These are phyloP conservation scores for Coccomyxa sp. DNA, from an alignment of 139 green algal genomes.

Conservation along the genomic window DNA sequence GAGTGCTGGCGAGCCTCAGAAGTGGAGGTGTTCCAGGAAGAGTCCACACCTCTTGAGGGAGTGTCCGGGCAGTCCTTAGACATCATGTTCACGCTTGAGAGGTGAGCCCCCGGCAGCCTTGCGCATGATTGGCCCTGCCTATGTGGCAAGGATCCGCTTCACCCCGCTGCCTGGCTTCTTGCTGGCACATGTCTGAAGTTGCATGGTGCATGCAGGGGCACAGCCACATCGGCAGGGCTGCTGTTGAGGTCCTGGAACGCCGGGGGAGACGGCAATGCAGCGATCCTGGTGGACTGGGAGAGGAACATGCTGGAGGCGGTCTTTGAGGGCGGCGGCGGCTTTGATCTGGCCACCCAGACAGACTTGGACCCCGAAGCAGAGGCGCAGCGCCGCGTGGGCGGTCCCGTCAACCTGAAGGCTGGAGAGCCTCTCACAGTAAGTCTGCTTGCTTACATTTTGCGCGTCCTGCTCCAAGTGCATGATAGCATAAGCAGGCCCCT, in stretches of 20 bases:
- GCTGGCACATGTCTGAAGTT: background rate
- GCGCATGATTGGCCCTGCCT: background rate
- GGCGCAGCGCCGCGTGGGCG: background rate
- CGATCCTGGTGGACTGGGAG: conserved; percentile 74
- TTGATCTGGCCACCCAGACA: background rate
- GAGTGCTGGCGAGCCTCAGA: conserved; percentile 11
- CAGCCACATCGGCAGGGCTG: conserved; percentile 32
- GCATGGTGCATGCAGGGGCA: conserved; percentile 19
- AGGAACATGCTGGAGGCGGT: conserved; percentile 33
- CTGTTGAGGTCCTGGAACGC: conserved; percentile 63
- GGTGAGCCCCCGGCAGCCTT: background rate
- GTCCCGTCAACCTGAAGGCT: conserved; percentile 28
- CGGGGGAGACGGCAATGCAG: conserved; percentile 61
- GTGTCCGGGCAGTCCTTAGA: conserved; percentile 7
- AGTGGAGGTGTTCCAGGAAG: conserved; percentile 9
- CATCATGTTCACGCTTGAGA: conserved; percentile 20
- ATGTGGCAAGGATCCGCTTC: background rate
- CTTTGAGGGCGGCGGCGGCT: conserved; percentile 40
- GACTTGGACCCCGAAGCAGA: conserved; percentile 4
- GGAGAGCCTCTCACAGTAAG: conserved; percentile 10
- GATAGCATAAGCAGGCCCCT: background rate
- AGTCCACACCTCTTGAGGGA: conserved; percentile 11
- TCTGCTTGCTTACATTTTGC: too few relatives aligned
- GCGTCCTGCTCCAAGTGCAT: background rate
- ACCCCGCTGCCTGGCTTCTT: background rate